Evolutionary conservation across 2,329 filamentous ascomycete species (phyloP).

Genomic region (Camillea tinctor): DNA sequence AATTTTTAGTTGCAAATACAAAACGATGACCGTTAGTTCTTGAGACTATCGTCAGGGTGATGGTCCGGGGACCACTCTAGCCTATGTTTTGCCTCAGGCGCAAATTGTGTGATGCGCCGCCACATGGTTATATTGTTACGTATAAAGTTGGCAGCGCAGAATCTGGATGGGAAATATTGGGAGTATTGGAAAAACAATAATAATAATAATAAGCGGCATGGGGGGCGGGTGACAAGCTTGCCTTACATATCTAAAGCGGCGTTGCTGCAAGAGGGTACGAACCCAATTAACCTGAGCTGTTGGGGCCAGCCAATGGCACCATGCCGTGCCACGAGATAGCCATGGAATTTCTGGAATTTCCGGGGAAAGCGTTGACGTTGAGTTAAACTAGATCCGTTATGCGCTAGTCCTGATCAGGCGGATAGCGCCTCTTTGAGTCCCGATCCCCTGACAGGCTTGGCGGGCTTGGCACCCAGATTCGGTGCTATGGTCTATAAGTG

Average conservation of each 20-base stretch:
- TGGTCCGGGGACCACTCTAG: constrained; percentile 1
- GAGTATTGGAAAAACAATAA: too few relatives aligned
- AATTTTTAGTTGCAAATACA: constrained; percentile 25
- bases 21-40: constrained; percentile 14
- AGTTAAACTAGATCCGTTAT: constrained; percentile 25
- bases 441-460: constrained; percentile 16
- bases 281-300: constrained; percentile 1
- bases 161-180: constrained; percentile 12
- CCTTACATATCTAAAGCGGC: constrained; percentile 15
- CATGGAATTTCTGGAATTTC: constrained; percentile 12
- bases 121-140: background rate
- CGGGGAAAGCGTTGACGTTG: constrained; percentile 20
- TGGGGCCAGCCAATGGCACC: constrained; percentile 3
- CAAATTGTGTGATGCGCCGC: background rate
- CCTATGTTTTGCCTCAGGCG: background rate
- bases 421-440: constrained; percentile 1
- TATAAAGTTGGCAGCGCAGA: constrained; percentile 12
- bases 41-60: constrained; percentile 1
- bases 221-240: constrained; percentile 1
- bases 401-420: constrained; percentile 4
- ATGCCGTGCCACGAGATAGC: constrained; percentile 17
- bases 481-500: constrained; percentile 9
- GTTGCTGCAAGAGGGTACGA: background rate
- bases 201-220: constrained; percentile 10
- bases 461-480: constrained; percentile 19